Base-by-base conservation (phyloP, 106 monocot species). In the Xerophyta viscosa region DNA sequence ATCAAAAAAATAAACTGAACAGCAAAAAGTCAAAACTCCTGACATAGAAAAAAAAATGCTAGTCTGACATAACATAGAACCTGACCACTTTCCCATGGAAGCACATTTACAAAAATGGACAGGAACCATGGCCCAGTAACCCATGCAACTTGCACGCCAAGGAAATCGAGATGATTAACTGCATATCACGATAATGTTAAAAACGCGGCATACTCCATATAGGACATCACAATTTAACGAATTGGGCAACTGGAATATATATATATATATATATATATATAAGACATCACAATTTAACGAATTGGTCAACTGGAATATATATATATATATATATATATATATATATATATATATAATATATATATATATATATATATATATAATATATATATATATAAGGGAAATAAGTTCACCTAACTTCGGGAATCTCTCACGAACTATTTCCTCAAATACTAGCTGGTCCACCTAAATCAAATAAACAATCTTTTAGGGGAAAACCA, bases 41-140 rank as follows among this genome's bases (percentile, higher is more conserved):
- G n/a, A n/a, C n/a, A n/a, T n/a, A n/a, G n/a, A n/a, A n/a, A n/a
- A n/a, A n/a, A n/a, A n/a, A n/a, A 17, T 15, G 18, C 17, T 6
- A 49, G 2, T 12, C 31, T 27, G 42, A 37, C 14, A 74, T 24
- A 51, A 64, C 49, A 57, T 70, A 82, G 70, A 88, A 80, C 64
- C 74, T 76, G 74, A 94, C 94, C 94, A 84, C 74, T 94, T 94
- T 94, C 94, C 94, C 94, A 94, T 22, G 94, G 94, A 76, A 94
- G 81, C 77, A 84, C 78, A 56, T 94, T 94, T 57, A 94, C 67
- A 43, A 88, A 94, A 62, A 94, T 94, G 26, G 94, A 88, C 57
- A 94, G 94, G 69, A 94, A 88, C 94, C 94, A 94, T 15, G 94
- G 88, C 63, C 94, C 94, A 61, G 88, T 81, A 48, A 94, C 78